Evolutionary conservation across 1,139 yeast species (phyloP), one percentile per base, ranked within the genome.

Genomic region (Zygoascus hellenicus): DNA sequence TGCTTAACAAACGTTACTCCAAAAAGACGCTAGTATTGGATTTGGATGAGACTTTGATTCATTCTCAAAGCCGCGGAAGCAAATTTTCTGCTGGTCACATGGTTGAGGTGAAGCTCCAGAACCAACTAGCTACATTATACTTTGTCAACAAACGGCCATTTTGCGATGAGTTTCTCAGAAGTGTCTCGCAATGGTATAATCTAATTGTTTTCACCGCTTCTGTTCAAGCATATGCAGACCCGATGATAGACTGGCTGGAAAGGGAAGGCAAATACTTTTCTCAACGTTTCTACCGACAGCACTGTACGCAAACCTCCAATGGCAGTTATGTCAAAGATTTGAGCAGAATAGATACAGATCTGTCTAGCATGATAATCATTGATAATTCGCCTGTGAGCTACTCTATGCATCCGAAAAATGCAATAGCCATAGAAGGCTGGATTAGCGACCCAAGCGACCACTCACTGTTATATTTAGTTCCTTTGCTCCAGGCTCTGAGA

Each of bases 371-470:
- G 31, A 71, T 90, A 50, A 84, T 92, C 41, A 75, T 92, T 48
- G 98, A 92, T 67, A 92, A 92, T 67, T 88, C 96, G 6, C 97
- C 97, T 1, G 75, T 88, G 9, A 83, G 95, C 60, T 92, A 87
- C 64, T 83, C 89, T 10, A 68, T 80, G 62, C 92, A 92, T 62
- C 87, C 81, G 53, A 81, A 82, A 56, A 92, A 92, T 62, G 98
- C 96, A 0, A 81, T 92, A 33, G 81, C 84, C 69, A 88, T 92
- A 16, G 97, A 90, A 66, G 97, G 98, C 39, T 92, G 98, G 98
- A 88, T 92, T 53, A 88, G 87, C 60, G 98, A 92, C 66, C 95
- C 95, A 16, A 78, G 83, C 40, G 98, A 92, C 62, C 74, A 82
- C 22, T 95, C 88, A 58, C 70, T 92, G 49, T 69, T 92, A 63